Conservation (phyloP, 1,284 basidiomycete genomes). For the Apiotrichum montevideense region DNA sequence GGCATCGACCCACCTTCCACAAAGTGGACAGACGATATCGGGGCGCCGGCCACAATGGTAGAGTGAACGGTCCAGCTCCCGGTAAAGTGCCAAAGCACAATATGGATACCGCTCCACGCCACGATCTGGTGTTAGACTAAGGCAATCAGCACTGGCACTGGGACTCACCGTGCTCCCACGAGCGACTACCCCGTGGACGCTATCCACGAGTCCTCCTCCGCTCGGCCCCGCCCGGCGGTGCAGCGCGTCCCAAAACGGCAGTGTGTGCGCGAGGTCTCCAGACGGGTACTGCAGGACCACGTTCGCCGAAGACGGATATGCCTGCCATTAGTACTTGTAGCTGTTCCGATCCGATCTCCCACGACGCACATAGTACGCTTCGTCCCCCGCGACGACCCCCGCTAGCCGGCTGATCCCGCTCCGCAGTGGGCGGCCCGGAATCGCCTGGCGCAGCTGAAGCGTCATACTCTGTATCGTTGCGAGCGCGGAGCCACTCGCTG, state of each 20-base stretch:
- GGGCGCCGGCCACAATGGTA: slow-evolving; percentile 26
- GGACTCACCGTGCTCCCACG: slow-evolving; percentile 23
- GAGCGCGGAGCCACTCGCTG: too few species aligned
- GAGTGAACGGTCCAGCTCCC: slow-evolving; percentile 32
- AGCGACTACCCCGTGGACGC: slow-evolving; percentile 29
- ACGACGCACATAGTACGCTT: slow-evolving; percentile 12
- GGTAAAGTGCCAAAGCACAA: slow-evolving; percentile 34
- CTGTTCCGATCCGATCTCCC: neutral
- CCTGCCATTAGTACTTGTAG: slow-evolving; percentile 15
- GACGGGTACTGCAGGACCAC: slow-evolving; percentile 30
- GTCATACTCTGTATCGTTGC: slow-evolving; percentile 22
- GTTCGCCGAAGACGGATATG: slow-evolving; percentile 35
- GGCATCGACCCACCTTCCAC: slow-evolving; percentile 20
- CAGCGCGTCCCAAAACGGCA: slow-evolving; percentile 39
- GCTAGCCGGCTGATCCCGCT: slow-evolving; percentile 4
- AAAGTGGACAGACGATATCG: slow-evolving; percentile 30
- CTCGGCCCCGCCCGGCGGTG: slow-evolving; percentile 32
- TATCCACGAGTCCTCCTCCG: slow-evolving; percentile 5
- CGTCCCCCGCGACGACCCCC: neutral
- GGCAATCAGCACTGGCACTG: neutral
- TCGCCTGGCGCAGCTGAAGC: slow-evolving; percentile 37
- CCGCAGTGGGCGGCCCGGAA: slow-evolving; percentile 31
- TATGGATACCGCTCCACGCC: slow-evolving; percentile 37
- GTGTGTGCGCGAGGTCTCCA: slow-evolving; percentile 30
- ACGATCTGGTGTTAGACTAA: slow-evolving; percentile 27